Evolutionary conservation across 345 rosid species (phyloP), one percentile per base, ranked within the genome.

Genomic region (Ceriops tagal): DNA sequence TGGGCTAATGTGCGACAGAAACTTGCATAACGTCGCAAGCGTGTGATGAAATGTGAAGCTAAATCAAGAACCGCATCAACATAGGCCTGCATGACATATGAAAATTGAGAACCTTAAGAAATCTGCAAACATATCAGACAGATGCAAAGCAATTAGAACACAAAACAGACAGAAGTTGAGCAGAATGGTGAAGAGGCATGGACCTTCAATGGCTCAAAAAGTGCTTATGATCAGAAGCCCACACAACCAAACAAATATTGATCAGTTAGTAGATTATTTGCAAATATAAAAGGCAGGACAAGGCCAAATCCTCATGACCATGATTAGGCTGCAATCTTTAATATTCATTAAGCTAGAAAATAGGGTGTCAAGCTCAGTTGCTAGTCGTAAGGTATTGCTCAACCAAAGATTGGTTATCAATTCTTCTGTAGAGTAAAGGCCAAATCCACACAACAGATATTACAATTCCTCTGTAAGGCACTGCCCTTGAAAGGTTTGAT

Each of bases 11-110:
- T 92, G 69, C 98, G 98, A 66, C 99, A 96, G 82, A 96, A 96
- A 83, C 98, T 96, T 49, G 98, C 96, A 87, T 96, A 96, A 52
- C 99, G 97, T 47, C 98, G 87, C 80, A 92, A 80, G 30, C 98
- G 93, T 60, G 98, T 96, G 75, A 96, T 92, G 79, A 96, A 92
- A 82, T 96, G 98, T 72, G 98, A 96, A 73, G 99, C 96, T 77
- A 96, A 84, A 86, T 96, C 99, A 75, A 96, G 91, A 85, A 92
- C 86, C 49, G 97, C 96, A 85, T 96, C 99, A 71, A 92, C 99
- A 80, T 96, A 96, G 52, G 98, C 98, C 99, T 96, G 95, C 73
- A 77, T 37, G 30, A 67, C 39, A 59, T 46, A 24, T 13, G 53
- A 73, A 37, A 60, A 67, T 68, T 57, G 73, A 77, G 62, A 39